Evolutionary conservation across 1,284 basidiomycete genomes (phyloP).

Genomic region (Thecaphora frezii): DNA sequence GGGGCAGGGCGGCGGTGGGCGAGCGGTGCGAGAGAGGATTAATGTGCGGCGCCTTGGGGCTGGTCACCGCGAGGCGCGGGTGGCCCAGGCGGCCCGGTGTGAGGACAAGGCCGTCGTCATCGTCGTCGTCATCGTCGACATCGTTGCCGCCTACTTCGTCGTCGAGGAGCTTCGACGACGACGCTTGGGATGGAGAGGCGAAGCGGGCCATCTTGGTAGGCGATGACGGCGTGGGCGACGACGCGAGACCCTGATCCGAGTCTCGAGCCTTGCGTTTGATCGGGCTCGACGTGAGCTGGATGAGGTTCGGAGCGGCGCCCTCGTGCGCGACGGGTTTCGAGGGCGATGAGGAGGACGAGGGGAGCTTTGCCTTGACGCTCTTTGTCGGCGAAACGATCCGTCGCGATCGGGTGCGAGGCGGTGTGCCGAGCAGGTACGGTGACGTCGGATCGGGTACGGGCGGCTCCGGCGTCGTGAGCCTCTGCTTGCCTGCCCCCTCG

Average conservation of each 20-base stretch:
- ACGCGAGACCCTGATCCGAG: not conserved
- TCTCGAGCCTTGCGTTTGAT: constrained; percentile 17
- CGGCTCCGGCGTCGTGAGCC: constrained; percentile 19
- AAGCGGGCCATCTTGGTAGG: constrained; percentile 24
- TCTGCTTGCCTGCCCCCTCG: constrained; percentile 1
- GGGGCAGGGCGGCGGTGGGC: constrained; percentile 15
- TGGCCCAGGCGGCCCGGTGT: constrained; percentile 29
- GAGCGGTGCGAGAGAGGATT: constrained; percentile 11
- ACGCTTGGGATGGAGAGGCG: constrained; percentile 6
- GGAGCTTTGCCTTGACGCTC: constrained; percentile 40
- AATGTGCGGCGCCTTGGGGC: not conserved
- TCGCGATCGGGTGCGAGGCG: constrained; percentile 6
- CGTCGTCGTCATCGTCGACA: constrained; percentile 22
- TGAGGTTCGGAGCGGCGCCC: too few relatives aligned
- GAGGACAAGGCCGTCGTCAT: constrained; percentile 38
- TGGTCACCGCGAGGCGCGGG: constrained; percentile 9
- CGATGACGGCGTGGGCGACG: constrained; percentile 17
- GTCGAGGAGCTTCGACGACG: not conserved
- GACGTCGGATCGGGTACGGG: not conserved
- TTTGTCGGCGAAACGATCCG: constrained; percentile 5
- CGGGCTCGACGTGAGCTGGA: constrained; percentile 10
- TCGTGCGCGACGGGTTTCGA: too few relatives aligned
- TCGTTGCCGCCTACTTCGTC: constrained; percentile 7
- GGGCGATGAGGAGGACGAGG: constrained; percentile 16
- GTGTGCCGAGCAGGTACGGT: constrained; percentile 21